phyloP scores from a whole-genome alignment of 202 grass and related monocot species.

The Hordeum pubiflorum region DNA sequence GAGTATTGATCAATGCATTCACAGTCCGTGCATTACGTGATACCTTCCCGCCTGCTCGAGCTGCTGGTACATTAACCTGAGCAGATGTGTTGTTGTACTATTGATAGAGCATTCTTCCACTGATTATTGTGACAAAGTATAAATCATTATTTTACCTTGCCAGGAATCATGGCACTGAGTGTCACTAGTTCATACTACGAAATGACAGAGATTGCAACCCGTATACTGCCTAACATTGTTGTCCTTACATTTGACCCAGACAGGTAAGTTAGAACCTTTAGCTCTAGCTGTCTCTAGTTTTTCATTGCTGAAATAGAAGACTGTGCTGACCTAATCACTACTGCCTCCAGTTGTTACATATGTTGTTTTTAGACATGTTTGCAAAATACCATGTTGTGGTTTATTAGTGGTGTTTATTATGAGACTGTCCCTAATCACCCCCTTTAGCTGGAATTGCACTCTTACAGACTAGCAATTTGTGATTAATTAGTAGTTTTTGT shows the following conservation, averaged over 20 bases:
- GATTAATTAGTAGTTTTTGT: not conserved
- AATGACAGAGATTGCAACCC: conserved; percentile 94
- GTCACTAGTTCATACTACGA: conserved; percentile 96
- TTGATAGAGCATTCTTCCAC: not conserved
- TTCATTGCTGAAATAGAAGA: not conserved
- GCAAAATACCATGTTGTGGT: not conserved
- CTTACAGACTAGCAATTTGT: not conserved
- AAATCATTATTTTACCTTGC: conserved; percentile 24
- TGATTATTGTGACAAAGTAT: conserved; percentile 7
- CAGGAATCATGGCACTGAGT: conserved; percentile 95
- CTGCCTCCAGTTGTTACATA: not conserved
- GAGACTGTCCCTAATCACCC: not conserved
- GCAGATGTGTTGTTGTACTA: conserved; percentile 19
- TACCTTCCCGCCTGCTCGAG: conserved; percentile 90
- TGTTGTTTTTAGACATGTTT: not conserved
- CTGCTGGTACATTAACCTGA: conserved; percentile 69
- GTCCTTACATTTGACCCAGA: conserved; percentile 93
- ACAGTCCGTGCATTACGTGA: conserved; percentile 94
- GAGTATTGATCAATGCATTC: conserved; percentile 98
- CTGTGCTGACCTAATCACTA: not conserved
- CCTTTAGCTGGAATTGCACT: not conserved
- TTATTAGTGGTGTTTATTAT: not conserved
- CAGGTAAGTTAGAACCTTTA: conserved; percentile 41
- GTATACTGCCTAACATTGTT: conserved; percentile 85
- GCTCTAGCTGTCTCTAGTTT: not conserved